These are phyloP conservation scores for Cercospora sojina DNA, from an alignment of 2,329 filamentous ascomycete species.

Conservation along the genomic window DNA sequence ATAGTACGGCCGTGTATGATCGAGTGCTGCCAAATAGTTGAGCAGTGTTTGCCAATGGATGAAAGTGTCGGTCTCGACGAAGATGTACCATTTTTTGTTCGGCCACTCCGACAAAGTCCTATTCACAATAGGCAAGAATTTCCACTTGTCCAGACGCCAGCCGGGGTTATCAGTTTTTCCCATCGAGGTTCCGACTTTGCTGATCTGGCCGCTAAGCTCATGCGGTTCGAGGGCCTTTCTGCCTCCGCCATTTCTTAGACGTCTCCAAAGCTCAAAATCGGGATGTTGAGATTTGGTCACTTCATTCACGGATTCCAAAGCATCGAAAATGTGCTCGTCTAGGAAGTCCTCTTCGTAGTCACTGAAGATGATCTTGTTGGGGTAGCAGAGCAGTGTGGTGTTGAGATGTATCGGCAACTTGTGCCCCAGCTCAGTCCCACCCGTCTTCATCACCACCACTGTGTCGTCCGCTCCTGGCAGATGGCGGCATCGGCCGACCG, in stretches of 20 bases:
- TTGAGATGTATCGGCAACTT: conserved; percentile 37
- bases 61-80: conserved; percentile 60
- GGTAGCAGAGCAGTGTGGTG: conserved; percentile 39
- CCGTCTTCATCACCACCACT: conserved; percentile 52
- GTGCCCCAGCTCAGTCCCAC: conserved; percentile 37
- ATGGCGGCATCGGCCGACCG: conserved; percentile 18
- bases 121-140: conserved; percentile 56
- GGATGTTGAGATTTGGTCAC: conserved; percentile 22
- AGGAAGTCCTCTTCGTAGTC: conserved; percentile 41
- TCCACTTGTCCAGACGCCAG: conserved; percentile 56
- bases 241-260: conserved; percentile 23
- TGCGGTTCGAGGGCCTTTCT: conserved; percentile 20
- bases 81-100: conserved; percentile 58
- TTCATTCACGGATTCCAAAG: conserved; percentile 26
- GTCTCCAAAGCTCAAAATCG: conserved; percentile 32
- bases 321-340: conserved; percentile 38
- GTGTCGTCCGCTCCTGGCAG: conserved; percentile 47
- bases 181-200: conserved; percentile 8
- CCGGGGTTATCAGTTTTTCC: conserved; percentile 37
- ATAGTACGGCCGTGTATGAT: conserved; percentile 45
- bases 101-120: conserved; percentile 43
- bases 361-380: conserved; percentile 40
- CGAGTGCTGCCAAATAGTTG: conserved; percentile 42
- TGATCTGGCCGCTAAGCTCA: conserved; percentile 27
- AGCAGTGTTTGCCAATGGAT: conserved; percentile 52